These are phyloP conservation scores for Neophaeococcomyces aloes DNA, from an alignment of 2,329 filamentous ascomycete genomes.

Conservation along the genomic window DNA sequence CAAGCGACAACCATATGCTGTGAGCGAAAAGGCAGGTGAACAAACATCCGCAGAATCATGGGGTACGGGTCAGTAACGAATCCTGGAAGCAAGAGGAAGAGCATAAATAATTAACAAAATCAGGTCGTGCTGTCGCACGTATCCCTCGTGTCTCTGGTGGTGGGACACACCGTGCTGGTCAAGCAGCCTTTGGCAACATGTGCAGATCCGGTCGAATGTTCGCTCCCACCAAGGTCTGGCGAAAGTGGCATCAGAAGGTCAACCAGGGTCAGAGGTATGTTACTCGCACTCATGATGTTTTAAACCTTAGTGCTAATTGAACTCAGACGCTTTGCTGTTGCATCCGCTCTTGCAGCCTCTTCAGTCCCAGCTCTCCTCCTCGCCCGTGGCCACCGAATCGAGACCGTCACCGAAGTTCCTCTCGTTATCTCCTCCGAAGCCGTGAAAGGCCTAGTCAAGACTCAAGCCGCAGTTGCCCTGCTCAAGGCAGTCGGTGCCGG, in stretches of 20 bases:
- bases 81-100: constrained; percentile 18
- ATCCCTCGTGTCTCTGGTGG: constrained; percentile 99
- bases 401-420: constrained; percentile 85
- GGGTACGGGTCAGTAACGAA: constrained; percentile 83
- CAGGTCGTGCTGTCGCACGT: constrained; percentile 98
- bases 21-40: constrained; percentile 99
- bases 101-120: constrained; percentile 9
- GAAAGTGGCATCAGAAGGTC: constrained; percentile 99
- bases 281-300: constrained; percentile 13
- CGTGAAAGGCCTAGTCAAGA: constrained; percentile 81
- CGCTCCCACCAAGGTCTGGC: constrained; percentile 99
- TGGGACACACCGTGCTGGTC: constrained; percentile 99
- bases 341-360: constrained; percentile 92
- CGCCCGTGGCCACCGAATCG: constrained; percentile 93
- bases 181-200: constrained; percentile 99
- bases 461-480: constrained; percentile 72
- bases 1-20: constrained; percentile 98
- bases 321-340: constrained; percentile 82
- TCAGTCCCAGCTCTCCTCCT: constrained; percentile 89
- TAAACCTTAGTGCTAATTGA: constrained; percentile 9
- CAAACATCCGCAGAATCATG: constrained; percentile 99
- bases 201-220: constrained; percentile 99
- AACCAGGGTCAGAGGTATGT: constrained; percentile 92
- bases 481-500: constrained; percentile 86
- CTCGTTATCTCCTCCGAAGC: constrained; percentile 87